These are phyloP conservation scores for Nyctanthes arbortristis DNA, from an alignment of 257 asterid genomes.

Conservation along the genomic window DNA sequence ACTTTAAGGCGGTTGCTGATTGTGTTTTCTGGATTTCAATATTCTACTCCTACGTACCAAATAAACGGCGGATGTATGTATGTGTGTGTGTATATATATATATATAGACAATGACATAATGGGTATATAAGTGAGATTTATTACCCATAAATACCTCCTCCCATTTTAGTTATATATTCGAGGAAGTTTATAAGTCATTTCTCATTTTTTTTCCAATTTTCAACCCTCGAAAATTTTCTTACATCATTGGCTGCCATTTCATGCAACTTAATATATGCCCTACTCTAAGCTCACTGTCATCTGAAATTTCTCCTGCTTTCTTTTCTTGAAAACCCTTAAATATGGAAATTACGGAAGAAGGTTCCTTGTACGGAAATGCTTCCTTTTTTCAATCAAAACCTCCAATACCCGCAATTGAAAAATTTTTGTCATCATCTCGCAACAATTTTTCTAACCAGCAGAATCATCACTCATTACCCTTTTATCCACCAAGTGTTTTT, in stretches of 20 bases:
- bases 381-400: conserved; percentile 31
- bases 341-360: conserved; percentile 46
- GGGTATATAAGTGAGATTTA: conserved; percentile 27
- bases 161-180: conserved; percentile 29
- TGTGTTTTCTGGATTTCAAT: too few relatives aligned
- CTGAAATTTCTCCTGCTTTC: conserved; percentile 17
- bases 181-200: conserved; percentile 36
- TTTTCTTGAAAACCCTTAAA: conserved; percentile 28
- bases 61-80: too few relatives aligned
- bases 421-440: conserved; percentile 37
- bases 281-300: conserved; percentile 23
- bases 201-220: conserved; percentile 22
- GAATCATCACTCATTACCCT: conserved; percentile 3
- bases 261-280: conserved; percentile 36
- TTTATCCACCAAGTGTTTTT: conserved; percentile 6
- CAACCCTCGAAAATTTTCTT: conserved; percentile 48
- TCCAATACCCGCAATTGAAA: conserved; percentile 36
- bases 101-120: too few relatives aligned
- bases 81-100: too few relatives aligned
- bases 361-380: conserved; percentile 21
- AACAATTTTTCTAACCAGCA: conserved; percentile 21
- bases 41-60: too few relatives aligned
- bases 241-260: conserved; percentile 41
- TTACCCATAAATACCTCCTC: conserved; percentile 44
- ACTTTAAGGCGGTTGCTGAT: too few relatives aligned